Percentiles rank a stretch among this genome's conserved stretches.
phyloP scores from a whole-genome alignment of 2,329 filamentous ascomycete species.

The Bipolaris gigantea region DNA sequence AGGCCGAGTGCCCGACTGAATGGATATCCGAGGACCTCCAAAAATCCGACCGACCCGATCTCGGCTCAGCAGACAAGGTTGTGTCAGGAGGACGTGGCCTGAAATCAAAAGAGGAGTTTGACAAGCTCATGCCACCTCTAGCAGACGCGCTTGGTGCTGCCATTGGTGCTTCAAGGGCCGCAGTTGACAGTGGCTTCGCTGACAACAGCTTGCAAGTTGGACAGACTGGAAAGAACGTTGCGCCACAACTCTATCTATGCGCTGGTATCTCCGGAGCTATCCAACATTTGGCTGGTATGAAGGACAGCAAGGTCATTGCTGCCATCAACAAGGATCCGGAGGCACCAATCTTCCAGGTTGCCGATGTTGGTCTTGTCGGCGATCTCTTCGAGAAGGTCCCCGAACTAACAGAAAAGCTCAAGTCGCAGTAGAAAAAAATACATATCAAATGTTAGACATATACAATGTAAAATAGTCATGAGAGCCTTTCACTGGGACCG shows the following conservation, averaged over 20 bases:
- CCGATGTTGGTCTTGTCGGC: conserved; percentile 91
- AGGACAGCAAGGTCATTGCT: conserved; percentile 99
- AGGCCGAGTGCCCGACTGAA: conserved; percentile 71
- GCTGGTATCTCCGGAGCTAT: conserved; percentile 97
- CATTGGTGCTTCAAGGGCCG: conserved; percentile 90
- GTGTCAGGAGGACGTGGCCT: conserved; percentile 92
- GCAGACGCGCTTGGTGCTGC: conserved; percentile 94
- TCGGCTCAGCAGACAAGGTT: conserved; percentile 84
- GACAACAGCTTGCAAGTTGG: conserved; percentile 98
- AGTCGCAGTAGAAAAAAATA: conserved; percentile 48
- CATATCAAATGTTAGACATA: neutral
- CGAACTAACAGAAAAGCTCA: conserved; percentile 93
- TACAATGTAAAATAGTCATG: neutral
- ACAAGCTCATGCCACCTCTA: conserved; percentile 86
- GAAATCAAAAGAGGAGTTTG: conserved; percentile 98
- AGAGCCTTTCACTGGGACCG: neutral
- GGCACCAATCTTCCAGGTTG: conserved; percentile 97
- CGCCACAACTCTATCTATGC: conserved; percentile 91
- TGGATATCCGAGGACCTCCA: conserved; percentile 94
- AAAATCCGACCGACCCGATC: conserved; percentile 90
- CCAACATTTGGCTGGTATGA: conserved; percentile 98
- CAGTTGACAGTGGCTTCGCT: conserved; percentile 95
- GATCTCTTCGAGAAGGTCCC: conserved; percentile 96
- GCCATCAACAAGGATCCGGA: conserved; percentile 98
- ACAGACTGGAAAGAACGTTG: conserved; percentile 98